Percentiles rank a stretch among this genome's conserved stretches.
phyloP scores from a whole-genome alignment of 148 eudicot genomes.

The Chenopodium berlandieri region DNA sequence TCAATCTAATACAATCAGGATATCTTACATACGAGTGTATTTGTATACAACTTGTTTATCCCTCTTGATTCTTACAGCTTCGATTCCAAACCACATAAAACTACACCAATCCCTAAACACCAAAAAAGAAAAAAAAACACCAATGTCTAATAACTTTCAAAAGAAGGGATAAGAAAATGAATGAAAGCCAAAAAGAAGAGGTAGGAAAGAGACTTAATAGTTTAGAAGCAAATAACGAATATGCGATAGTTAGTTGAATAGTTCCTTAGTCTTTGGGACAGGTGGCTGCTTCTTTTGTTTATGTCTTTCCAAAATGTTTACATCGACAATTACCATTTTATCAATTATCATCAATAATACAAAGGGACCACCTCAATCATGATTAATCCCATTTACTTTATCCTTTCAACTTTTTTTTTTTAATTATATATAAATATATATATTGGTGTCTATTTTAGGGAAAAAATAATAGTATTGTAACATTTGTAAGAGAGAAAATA shows the following conservation, averaged over 20 bases:
- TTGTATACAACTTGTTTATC: no score
- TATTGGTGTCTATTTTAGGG: no score
- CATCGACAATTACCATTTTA: neutral
- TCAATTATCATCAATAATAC: neutral
- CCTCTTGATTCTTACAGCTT: no score
- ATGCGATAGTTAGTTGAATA: neutral
- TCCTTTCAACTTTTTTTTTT: neutral
- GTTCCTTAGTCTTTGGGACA: neutral
- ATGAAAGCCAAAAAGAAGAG: neutral
- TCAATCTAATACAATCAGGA: no score
- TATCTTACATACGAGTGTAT: no score
- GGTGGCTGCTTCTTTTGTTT: conserved; percentile 4
- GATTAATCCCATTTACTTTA: neutral
- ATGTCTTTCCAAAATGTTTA: neutral
- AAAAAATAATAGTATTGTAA: no score
- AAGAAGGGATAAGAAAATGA: conserved; percentile 12
- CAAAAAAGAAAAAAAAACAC: neutral
- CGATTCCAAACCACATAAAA: neutral
- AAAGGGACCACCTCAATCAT: neutral
- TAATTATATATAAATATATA: no score
- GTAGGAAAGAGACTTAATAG: neutral
- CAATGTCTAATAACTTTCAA: neutral
- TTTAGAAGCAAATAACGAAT: neutral
- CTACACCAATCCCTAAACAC: neutral
- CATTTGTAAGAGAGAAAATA: no score